These are phyloP conservation scores for Ulmus americana DNA, from an alignment of 331 rosid genomes.

Conservation along the genomic window DNA sequence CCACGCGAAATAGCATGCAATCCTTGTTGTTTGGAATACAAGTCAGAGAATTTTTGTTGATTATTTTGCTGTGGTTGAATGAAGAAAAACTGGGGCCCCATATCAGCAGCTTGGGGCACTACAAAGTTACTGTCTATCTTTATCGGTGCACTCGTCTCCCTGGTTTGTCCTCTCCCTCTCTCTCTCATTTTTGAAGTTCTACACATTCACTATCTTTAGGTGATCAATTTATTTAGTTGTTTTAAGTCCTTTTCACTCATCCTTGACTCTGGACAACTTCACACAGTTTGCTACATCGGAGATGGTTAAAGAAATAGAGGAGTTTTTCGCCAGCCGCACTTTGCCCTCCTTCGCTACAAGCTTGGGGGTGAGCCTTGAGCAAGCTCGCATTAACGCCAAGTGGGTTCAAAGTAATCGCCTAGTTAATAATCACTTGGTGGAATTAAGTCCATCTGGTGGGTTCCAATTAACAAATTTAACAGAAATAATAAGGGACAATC, in stretches of 20 bases:
- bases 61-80: neutral
- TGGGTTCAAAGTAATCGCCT: constrained; percentile 58
- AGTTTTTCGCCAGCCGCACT: constrained; percentile 50
- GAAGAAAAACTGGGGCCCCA: constrained; percentile 66
- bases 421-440: neutral
- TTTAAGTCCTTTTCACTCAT: neutral
- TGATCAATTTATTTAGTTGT: neutral
- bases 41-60: neutral
- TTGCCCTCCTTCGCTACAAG: constrained; percentile 59
- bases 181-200: neutral
- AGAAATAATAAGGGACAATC: too few species aligned
- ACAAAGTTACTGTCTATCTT: constrained; percentile 67
- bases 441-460: too few species aligned
- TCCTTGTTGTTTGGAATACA: neutral
- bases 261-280: neutral
- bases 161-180: constrained; percentile 45
- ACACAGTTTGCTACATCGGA: constrained; percentile 75
- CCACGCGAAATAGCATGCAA: neutral
- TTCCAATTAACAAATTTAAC: too few species aligned
- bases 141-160: constrained; percentile 60
- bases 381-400: constrained; percentile 54
- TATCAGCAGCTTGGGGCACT: constrained; percentile 56
- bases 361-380: constrained; percentile 81
- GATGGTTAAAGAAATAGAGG: constrained; percentile 71
- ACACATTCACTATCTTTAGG: too few species aligned